Percentiles rank a stretch among this genome's conserved stretches.
Conservation (phyloP, 2,329 filamentous ascomycete species). For the Aspergillus quadrilineatus region DNA sequence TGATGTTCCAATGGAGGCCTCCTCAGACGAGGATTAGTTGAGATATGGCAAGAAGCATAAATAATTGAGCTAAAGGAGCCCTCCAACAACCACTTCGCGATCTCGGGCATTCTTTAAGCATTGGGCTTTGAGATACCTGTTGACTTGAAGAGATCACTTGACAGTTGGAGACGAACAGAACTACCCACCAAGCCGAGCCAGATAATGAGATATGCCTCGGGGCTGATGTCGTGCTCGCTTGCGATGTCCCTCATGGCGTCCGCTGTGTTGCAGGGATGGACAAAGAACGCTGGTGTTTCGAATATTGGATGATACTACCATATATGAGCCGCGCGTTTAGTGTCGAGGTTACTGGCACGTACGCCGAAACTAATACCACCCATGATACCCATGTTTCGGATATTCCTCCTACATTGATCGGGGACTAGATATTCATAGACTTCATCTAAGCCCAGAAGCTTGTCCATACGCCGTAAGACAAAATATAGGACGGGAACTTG, state of each 20-base stretch:
- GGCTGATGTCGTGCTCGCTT: conserved; percentile 36
- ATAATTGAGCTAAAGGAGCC: background rate
- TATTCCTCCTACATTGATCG: conserved; percentile 59
- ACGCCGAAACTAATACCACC: conserved; percentile 76
- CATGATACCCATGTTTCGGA: conserved; percentile 63
- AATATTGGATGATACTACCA: conserved; percentile 77
- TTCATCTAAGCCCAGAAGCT: conserved; percentile 62
- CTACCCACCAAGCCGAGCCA: conserved; percentile 88
- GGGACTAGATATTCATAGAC: conserved; percentile 72
- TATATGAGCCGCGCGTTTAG: conserved; percentile 36
- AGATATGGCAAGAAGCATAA: conserved; percentile 4
- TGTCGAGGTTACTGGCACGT: conserved; percentile 45
- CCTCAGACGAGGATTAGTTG: conserved; percentile 68
- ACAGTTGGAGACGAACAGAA: conserved; percentile 75
- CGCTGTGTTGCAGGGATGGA: conserved; percentile 88
- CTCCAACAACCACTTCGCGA: too few relatives aligned
- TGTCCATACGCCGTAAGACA: conserved; percentile 60
- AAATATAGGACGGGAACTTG: conserved; percentile 76
- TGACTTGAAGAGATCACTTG: conserved; percentile 58
- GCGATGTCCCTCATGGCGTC: conserved; percentile 71
- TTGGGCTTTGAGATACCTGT: conserved; percentile 23
- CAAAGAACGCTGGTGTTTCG: conserved; percentile 76
- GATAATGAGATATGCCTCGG: conserved; percentile 72
- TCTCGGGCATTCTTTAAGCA: conserved; percentile 3
- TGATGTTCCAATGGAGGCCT: conserved; percentile 68